phyloP scores from a whole-genome alignment of 2,329 filamentous ascomycete genomes.

The Phyllosticta citriasiana region DNA sequence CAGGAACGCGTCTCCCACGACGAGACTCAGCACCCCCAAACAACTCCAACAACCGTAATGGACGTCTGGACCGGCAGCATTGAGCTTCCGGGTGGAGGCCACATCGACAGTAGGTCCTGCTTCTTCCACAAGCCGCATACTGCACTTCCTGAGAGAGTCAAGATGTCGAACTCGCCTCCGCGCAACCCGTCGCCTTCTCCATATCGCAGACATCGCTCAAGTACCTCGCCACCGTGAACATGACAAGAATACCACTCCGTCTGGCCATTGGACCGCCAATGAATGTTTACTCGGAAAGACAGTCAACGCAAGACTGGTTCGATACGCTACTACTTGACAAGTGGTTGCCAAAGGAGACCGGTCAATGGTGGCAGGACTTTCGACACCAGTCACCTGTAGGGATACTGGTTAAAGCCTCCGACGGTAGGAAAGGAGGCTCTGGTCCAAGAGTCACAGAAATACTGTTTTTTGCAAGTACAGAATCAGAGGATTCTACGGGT shows the following conservation, averaged over 20 bases:
- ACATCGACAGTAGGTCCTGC: slow-evolving; percentile 17
- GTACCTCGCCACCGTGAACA: slow-evolving; percentile 32
- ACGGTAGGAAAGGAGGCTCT: not conserved
- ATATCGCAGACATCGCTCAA: slow-evolving; percentile 15
- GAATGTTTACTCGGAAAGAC: slow-evolving; percentile 27
- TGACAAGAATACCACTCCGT: slow-evolving; percentile 30
- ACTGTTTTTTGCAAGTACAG: slow-evolving; percentile 34
- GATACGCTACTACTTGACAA: slow-evolving; percentile 22
- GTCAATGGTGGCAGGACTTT: slow-evolving; percentile 29
- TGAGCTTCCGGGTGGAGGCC: slow-evolving; percentile 18
- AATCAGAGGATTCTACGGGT: not conserved
- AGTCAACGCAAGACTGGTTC: slow-evolving; percentile 32
- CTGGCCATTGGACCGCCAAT: slow-evolving; percentile 28
- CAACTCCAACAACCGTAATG: not conserved
- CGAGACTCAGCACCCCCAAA: not conserved
- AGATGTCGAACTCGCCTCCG: slow-evolving; percentile 22
- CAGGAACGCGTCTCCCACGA: slow-evolving; percentile 5
- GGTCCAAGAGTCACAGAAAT: slow-evolving; percentile 31
- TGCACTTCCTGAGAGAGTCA: not conserved
- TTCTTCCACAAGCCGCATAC: not conserved
- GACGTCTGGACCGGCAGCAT: slow-evolving; percentile 28
- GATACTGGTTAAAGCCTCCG: slow-evolving; percentile 25
- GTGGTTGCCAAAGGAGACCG: slow-evolving; percentile 1
- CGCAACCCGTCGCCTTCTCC: slow-evolving; percentile 15
- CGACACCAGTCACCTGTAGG: slow-evolving; percentile 31